Percentiles rank a stretch among this genome's conserved stretches.
Conservation (phyloP, 2,329 filamentous ascomycete genomes). For the Colletotrichum aenigma region DNA sequence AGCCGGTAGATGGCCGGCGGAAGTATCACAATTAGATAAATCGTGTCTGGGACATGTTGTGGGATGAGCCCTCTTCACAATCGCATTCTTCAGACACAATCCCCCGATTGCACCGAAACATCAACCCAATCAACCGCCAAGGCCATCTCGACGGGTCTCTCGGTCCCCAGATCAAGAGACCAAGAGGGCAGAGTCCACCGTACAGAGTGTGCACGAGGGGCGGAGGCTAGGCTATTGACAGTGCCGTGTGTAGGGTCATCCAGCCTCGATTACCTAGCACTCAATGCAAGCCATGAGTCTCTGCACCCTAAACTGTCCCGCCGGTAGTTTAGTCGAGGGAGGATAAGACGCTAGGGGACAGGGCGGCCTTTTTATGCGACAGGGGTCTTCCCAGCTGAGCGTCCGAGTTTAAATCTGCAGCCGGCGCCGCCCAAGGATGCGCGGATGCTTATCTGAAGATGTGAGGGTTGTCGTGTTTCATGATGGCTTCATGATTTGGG, state of each 20-base stretch:
- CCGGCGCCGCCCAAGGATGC: slow-evolving; percentile 8
- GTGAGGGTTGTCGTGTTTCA: slow-evolving; percentile 22
- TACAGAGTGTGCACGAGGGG: not conserved
- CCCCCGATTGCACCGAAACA: not conserved
- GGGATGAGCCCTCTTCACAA: not conserved
- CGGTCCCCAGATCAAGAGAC: not conserved
- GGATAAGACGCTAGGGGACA: not conserved
- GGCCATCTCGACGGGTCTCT: not conserved
- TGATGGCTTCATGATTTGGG: slow-evolving; percentile 22
- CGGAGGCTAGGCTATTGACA: not conserved
- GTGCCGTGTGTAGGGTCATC: not conserved
- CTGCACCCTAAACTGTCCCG: not conserved
- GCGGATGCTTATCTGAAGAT: slow-evolving; percentile 15
- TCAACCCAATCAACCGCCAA: slow-evolving; percentile 3
- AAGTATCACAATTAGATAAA: not conserved
- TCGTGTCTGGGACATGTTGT: not conserved
- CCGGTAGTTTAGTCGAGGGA: not conserved
- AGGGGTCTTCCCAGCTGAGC: not conserved
- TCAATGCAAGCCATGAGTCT: not conserved
- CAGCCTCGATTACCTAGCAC: not conserved
- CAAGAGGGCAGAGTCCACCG: not conserved
- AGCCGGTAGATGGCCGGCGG: not conserved
- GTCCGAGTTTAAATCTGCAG: slow-evolving; percentile 10
- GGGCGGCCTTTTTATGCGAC: not conserved
- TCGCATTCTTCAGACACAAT: not conserved